Base-by-base conservation (phyloP, 176 grass and related monocot genomes). In the Eleusine coracana region DNA sequence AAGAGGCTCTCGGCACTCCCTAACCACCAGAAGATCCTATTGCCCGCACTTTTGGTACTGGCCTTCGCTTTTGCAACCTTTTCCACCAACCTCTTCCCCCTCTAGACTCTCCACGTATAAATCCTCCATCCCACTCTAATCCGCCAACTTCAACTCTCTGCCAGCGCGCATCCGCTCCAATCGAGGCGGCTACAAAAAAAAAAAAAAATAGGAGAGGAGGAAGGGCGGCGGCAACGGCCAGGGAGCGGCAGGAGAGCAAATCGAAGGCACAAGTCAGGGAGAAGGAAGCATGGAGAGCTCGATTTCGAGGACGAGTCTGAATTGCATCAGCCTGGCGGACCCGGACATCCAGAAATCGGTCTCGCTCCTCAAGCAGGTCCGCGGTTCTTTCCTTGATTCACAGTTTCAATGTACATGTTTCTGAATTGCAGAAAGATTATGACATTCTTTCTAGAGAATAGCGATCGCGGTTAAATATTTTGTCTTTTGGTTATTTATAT, bases 331-430 rank as follows among this genome's bases (percentile, higher is more conserved):
- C 83, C 86, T 94, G 66, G 79, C 80, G 17, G 94, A 97, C 45
- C 85, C 89, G 39, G 85, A 92, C 56, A 80, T 85, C 83, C 34
- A 82, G 63, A 92, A 88, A 91, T 97, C 92, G 20, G 92, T 97
- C 65, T 68, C 86, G 10, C 90, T 97, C 70, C 92, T 94, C 83
- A 97, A 94, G 76, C 95, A 92, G 94, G 95, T 92, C 10, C 42
- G 48, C 50, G 27, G 44, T 71, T 89, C 45, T 70, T 27, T 38
- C 78, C 49, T 82, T 68, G 83, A 58, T 49, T 71, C 20, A 6
- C 20, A 86, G 48, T 77, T 50, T 16, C 50, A 31, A 29, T 50
- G 18, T 0, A 3, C 60, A 48, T 54, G 18, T 71, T 23, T 51
- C 13, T 65, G 74, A 38, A 70, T 70, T 55, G 46, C 37, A 63